Conservation (phyloP, 129 eudicot species). For the Heracleum sosnowskyi region DNA sequence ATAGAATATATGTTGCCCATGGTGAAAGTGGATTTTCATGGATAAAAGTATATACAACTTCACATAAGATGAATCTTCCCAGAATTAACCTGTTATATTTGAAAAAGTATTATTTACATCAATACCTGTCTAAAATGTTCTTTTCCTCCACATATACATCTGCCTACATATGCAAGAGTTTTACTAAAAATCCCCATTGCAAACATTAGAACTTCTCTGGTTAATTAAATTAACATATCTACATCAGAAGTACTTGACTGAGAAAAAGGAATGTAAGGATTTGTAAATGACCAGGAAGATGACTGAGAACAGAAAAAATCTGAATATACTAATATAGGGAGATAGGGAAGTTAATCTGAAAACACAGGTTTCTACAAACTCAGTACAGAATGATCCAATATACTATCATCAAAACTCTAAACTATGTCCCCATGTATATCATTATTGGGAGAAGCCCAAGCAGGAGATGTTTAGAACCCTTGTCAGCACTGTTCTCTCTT, state of each 20-base stretch:
- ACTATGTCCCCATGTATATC: conserved; percentile 7
- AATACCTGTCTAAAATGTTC: too few species aligned
- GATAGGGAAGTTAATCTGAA: neutral
- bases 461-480: conserved; percentile 13
- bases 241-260: too few species aligned
- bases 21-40: neutral
- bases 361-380: neutral
- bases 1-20: too few species aligned
- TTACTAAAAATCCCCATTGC: too few species aligned
- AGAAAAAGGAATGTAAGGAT: too few species aligned
- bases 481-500: conserved; percentile 24
- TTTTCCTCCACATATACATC: too few species aligned
- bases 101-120: too few species aligned
- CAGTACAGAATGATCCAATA: neutral
- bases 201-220: too few species aligned
- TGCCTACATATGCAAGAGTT: too few species aligned
- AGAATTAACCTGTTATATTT: neutral
- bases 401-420: conserved; percentile 1
- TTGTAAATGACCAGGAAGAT: neutral
- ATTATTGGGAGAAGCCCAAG: conserved; percentile 19
- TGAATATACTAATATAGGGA: neutral
- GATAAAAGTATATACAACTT: too few species aligned
- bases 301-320: neutral
- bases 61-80: neutral
- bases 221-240: too few species aligned